These are phyloP conservation scores for Corynespora cassiicola DNA, from an alignment of 2,329 filamentous ascomycete species.

Conservation along the genomic window DNA sequence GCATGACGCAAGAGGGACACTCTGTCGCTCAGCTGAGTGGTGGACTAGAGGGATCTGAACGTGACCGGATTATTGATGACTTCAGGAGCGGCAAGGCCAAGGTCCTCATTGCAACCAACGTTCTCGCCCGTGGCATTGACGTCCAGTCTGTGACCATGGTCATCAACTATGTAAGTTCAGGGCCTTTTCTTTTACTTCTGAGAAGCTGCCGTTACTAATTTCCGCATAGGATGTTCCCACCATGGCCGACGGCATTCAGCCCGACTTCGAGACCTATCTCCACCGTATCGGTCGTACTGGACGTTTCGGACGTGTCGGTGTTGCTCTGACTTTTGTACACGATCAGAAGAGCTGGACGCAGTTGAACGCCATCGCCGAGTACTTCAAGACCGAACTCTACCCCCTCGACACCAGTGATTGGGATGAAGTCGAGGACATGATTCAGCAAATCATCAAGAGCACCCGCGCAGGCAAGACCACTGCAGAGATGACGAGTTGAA, in stretches of 20 bases:
- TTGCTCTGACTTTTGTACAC: conserved; percentile 93
- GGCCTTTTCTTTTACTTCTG: background rate
- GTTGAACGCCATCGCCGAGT: conserved; percentile 77
- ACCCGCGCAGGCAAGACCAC: conserved; percentile 49
- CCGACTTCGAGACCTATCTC: conserved; percentile 94
- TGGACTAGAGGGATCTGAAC: conserved; percentile 81
- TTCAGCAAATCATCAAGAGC: conserved; percentile 68
- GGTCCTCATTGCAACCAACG: conserved; percentile 97
- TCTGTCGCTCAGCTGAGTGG: conserved; percentile 90
- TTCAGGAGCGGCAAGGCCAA: conserved; percentile 90
- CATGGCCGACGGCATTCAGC: conserved; percentile 64
- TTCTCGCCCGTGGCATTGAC: conserved; percentile 94
- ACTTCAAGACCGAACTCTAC: conserved; percentile 82
- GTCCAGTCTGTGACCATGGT: conserved; percentile 93
- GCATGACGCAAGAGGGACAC: conserved; percentile 89
- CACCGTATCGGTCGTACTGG: conserved; percentile 98
- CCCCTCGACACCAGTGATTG: conserved; percentile 86
- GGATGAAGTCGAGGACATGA: conserved; percentile 84
- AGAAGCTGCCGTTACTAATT: conserved; percentile 15
- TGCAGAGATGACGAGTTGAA: conserved; percentile 44
- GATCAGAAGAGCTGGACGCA: conserved; percentile 82
- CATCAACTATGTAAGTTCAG: conserved; percentile 80
- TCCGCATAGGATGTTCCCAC: conserved; percentile 62
- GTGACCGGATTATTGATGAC: conserved; percentile 82
- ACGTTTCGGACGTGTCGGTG: conserved; percentile 94